A percentile compares a stretch with the other conserved stretches of the same genome.
phyloP scores from a whole-genome alignment of 805 yeast genomes.

The Lachancea lanzarotensis region DNA sequence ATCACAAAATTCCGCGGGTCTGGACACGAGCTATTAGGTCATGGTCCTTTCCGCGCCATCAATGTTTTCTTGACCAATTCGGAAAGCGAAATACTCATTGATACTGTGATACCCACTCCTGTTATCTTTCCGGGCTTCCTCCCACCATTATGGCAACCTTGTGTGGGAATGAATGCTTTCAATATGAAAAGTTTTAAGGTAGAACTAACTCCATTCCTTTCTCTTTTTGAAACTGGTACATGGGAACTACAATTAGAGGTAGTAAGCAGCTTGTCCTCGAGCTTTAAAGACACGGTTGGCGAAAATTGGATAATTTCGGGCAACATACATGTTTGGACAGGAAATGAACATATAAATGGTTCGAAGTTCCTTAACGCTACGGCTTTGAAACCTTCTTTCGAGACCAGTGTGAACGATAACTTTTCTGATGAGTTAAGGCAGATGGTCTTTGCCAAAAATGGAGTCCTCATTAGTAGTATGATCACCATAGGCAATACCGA shows the following conservation, averaged over 20 bases:
- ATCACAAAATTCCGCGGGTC: slow-evolving; percentile 35
- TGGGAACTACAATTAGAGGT: slow-evolving; percentile 43
- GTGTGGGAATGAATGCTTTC: slow-evolving; percentile 67
- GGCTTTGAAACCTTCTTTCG: slow-evolving; percentile 5
- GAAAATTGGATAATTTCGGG: slow-evolving; percentile 59
- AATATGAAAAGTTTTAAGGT: slow-evolving; percentile 65
- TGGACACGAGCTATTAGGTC: slow-evolving; percentile 44
- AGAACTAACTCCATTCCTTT: slow-evolving; percentile 65
- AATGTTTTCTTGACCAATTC: slow-evolving; percentile 45
- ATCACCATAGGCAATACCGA: slow-evolving; percentile 1
- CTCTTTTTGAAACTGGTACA: slow-evolving; percentile 50
- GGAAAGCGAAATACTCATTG: slow-evolving; percentile 37
- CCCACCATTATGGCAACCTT: slow-evolving; percentile 76
- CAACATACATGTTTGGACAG: slow-evolving; percentile 50
- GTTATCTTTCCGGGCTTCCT: slow-evolving; percentile 71
- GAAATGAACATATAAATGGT: slow-evolving; percentile 36
- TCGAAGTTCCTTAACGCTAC: slow-evolving; percentile 11
- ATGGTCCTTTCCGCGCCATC: slow-evolving; percentile 66
- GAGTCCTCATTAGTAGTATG: slow-evolving; percentile 9
- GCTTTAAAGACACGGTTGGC: slow-evolving; percentile 30
- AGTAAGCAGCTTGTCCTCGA: slow-evolving; percentile 43
- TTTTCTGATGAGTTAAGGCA: slow-evolving; percentile 18
- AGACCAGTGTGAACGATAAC: slow-evolving; percentile 8
- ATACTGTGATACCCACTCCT: slow-evolving; percentile 62
- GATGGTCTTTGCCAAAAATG: slow-evolving; percentile 14